phyloP scores from a whole-genome alignment of 352 stramenopile species.

The Phytophthora megakarya region DNA sequence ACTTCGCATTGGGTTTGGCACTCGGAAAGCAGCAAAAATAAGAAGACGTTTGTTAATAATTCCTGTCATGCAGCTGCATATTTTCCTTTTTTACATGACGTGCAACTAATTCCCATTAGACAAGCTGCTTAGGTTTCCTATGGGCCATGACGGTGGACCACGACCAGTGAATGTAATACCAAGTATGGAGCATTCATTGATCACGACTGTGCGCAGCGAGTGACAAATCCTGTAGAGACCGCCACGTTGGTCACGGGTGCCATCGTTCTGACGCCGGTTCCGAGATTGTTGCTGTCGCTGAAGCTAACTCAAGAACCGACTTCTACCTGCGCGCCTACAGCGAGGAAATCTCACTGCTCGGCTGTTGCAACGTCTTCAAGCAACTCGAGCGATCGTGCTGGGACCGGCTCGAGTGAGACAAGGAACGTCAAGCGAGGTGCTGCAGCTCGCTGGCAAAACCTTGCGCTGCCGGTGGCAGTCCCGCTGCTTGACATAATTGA shows the following conservation, averaged over 20 bases:
- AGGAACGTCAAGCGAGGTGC: constrained; percentile 29
- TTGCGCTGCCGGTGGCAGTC: constrained; percentile 16
- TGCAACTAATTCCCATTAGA: too few species aligned
- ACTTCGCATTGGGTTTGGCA: too few species aligned
- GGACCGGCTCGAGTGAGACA: constrained; percentile 27
- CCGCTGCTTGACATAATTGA: constrained; percentile 1
- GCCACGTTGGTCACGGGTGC: constrained; percentile 20
- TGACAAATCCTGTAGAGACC: constrained; percentile 5
- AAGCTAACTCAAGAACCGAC: neutral
- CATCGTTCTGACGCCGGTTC: constrained; percentile 19
- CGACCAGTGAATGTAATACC: neutral
- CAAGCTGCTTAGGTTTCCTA: too few species aligned
- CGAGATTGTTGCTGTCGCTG: constrained; percentile 20
- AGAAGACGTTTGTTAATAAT: constrained; percentile 23
- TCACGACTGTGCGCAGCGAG: neutral
- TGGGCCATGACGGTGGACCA: too few species aligned
- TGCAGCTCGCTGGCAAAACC: constrained; percentile 1
- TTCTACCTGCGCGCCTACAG: constrained; percentile 1
- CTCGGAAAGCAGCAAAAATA: constrained; percentile 16
- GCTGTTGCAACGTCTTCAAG: neutral
- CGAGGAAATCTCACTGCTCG: constrained; percentile 12
- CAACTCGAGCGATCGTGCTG: constrained; percentile 3
- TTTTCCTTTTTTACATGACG: neutral
- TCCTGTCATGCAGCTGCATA: neutral
- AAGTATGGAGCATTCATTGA: constrained; percentile 2